Evolutionary conservation across 139 green algal genomes (phyloP).

Genomic region (Deuterostichococcus epilithicus): DNA sequence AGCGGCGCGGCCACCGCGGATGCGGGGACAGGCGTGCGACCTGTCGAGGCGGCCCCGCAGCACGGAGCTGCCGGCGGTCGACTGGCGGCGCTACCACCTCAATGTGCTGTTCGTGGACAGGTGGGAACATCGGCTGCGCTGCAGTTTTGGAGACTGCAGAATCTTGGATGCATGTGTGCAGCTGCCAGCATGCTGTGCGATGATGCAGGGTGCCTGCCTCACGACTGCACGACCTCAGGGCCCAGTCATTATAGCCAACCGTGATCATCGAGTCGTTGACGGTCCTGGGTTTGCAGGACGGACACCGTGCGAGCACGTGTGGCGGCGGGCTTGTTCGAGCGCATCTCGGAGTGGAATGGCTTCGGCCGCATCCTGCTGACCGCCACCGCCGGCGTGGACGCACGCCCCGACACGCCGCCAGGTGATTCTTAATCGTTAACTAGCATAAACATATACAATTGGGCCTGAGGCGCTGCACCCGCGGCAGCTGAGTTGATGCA

Average conservation of each 20-base stretch:
- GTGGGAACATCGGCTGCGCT: no score
- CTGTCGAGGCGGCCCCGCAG: not conserved
- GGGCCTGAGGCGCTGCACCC: no score
- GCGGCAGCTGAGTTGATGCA: no score
- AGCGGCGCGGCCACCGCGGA: not conserved
- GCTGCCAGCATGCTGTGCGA: no score
- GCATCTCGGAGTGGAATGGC: slow-evolving; percentile 42
- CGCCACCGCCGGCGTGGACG: not conserved
- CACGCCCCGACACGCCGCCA: not conserved
- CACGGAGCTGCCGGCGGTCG: slow-evolving; percentile 19
- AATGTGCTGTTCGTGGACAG: slow-evolving; percentile 30
- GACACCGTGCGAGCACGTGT: slow-evolving; percentile 36
- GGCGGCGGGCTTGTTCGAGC: slow-evolving; percentile 34
- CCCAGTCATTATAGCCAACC: no score
- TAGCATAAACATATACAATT: no score
- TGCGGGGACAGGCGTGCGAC: not conserved
- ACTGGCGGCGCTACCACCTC: slow-evolving; percentile 34
- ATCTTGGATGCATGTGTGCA: no score
- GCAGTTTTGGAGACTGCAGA: no score
- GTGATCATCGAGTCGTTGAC: no score
- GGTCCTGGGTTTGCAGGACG: not conserved
- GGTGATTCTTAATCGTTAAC: no score
- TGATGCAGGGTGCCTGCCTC: no score
- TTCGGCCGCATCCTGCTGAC: slow-evolving; percentile 15
- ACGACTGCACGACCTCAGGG: no score